Base-by-base conservation (phyloP, 73 alveolate species). In the Paramecium biaurelia region DNA sequence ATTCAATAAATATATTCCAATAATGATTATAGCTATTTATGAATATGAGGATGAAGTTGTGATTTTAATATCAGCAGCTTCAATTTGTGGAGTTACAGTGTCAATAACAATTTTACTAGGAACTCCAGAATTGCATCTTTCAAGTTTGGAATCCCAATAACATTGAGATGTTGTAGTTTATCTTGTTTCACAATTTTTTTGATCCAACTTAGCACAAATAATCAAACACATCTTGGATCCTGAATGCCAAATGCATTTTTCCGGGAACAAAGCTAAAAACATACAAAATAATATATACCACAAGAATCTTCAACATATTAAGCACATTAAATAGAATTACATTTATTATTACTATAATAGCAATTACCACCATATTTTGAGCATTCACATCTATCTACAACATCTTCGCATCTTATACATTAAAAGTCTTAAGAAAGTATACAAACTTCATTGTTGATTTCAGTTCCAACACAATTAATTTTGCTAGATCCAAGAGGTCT, bases 401-500 rank as follows among this genome's bases (percentile, higher is more conserved):
- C 28, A 67, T 26, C 38, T 32, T 67, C 84, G 11, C 84, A 67
- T 30, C 49, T 30, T 11, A 67, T 3, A 24, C 84, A 67, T 30
- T 26, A 9, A 7, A 67, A 67, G 3, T 67, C 84, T 15, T 32
- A 26, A 24, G 38, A 30, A 0, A 67, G 23, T 3, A 67, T 24
- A 67, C 84, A 67, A 24, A 67, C 84, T 26, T 11, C 3, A 67
- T 67, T 7, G 11, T 26, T 30, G 4, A 32, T 67, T 67, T 67
- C 84, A 67, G 84, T 32, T 12, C 84, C 84, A 14, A 30, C 84
- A 7, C 84, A 67, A 67, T 67, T 67, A 3, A 67, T 32, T 67
- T 67, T 67, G 26, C 84, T 67, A 2, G 84, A 67, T 67, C 84
- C 84, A 20, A 67, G 11, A 30, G 84, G 84, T 67, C 84, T 67